Evolutionary conservation across 805 yeast species (phyloP).

Genomic region (Ogataea nitratoaversa): DNA sequence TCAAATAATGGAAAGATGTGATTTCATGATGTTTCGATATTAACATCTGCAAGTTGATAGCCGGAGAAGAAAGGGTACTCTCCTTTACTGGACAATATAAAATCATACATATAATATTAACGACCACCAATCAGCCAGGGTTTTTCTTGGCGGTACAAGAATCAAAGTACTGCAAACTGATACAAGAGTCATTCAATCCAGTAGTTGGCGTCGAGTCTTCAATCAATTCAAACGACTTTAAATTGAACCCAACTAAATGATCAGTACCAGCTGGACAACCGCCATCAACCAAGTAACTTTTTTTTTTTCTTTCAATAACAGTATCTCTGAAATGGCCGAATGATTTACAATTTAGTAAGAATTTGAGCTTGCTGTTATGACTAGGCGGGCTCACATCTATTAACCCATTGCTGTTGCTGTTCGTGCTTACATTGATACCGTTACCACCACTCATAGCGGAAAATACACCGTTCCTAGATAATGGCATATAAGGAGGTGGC

Average conservation of each 20-base stretch:
- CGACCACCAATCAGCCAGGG: conserved; percentile 27
- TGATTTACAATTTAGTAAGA: conserved; percentile 15
- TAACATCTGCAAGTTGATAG: too few species aligned
- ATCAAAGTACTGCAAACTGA: conserved; percentile 51
- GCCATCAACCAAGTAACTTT: conserved; percentile 20
- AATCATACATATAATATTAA: not conserved
- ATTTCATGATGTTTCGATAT: too few species aligned
- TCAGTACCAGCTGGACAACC: conserved; percentile 7
- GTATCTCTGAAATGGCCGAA: conserved; percentile 25
- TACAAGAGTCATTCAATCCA: conserved; percentile 48
- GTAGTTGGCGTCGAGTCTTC: conserved; percentile 51
- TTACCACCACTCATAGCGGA: conserved; percentile 13
- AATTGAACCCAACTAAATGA: conserved; percentile 32
- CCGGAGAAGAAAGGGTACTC: too few species aligned
- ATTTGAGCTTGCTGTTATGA: conserved; percentile 28
- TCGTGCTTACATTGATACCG: conserved; percentile 2
- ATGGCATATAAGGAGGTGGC: conserved; percentile 24
- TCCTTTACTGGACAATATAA: too few species aligned
- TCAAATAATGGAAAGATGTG: too few species aligned
- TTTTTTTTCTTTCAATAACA: conserved; percentile 17
- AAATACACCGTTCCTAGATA: not conserved
- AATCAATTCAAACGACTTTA: conserved; percentile 52
- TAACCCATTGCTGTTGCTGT: too few species aligned
- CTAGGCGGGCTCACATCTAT: conserved; percentile 31
- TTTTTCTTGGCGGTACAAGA: conserved; percentile 45